Evolutionary conservation across 1,284 basidiomycete species (phyloP).

Genomic region (Trametes pubescens): DNA sequence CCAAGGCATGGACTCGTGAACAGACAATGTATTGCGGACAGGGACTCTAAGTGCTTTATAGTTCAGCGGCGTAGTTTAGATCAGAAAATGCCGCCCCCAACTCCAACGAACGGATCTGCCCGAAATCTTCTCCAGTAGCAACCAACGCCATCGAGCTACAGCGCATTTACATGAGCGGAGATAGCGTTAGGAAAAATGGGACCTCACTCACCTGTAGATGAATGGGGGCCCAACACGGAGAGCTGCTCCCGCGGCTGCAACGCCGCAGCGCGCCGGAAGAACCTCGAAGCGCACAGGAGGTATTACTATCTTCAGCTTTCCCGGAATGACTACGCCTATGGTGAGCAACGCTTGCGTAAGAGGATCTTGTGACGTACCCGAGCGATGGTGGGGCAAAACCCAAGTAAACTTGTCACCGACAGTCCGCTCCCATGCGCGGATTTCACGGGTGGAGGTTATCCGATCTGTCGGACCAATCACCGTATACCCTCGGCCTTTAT

Average conservation of each 20-base stretch:
- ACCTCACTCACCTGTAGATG: neutral
- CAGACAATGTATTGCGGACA: too few species aligned
- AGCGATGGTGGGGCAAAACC: neutral
- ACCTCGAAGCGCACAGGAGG: neutral
- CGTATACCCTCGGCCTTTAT: neutral
- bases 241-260: neutral
- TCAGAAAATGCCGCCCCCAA: neutral
- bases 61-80: neutral
- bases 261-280: neutral
- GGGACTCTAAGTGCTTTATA: too few species aligned
- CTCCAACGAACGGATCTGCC: neutral
- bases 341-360: neutral
- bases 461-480: neutral
- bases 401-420: neutral
- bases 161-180: too few species aligned
- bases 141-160: neutral
- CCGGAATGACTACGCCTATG: neutral
- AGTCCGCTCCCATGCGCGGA: neutral
- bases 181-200: neutral
- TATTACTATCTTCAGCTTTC: neutral
- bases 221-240: neutral
- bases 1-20: too few species aligned
- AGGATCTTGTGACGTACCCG: neutral
- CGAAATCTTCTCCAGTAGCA: neutral
- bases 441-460: neutral